Conservation (phyloP, 2,329 filamentous ascomycete species). For the Sporothrix euskadiensis region DNA sequence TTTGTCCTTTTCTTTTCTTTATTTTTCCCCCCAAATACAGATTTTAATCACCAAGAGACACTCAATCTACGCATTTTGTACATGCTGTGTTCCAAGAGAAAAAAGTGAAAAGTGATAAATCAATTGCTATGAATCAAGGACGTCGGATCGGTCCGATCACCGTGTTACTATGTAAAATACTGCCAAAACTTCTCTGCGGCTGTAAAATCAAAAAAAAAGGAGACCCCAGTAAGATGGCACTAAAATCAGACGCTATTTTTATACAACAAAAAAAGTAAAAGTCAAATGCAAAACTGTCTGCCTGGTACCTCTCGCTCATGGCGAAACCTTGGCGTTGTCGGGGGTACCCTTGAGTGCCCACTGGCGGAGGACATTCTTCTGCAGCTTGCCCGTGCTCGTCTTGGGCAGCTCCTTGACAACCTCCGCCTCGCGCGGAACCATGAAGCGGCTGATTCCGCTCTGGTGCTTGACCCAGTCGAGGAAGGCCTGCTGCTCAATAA, state of each 20-base stretch:
- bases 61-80: background rate
- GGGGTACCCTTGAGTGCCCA: slow-evolving; percentile 59
- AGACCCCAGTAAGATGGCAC: background rate
- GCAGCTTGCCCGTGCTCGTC: slow-evolving; percentile 93
- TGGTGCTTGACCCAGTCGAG: slow-evolving; percentile 84
- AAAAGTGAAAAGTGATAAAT: background rate
- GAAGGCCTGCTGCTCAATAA: slow-evolving; percentile 64
- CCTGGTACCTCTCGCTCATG: background rate
- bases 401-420: slow-evolving; percentile 88
- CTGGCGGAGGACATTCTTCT: slow-evolving; percentile 88
- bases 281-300: background rate
- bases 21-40: background rate
- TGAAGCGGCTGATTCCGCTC: slow-evolving; percentile 83
- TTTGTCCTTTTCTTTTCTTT: background rate
- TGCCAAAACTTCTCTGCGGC: background rate
- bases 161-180: background rate
- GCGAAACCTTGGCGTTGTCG: background rate
- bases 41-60: background rate
- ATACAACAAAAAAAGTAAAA: background rate
- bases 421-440: slow-evolving; percentile 74
- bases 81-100: background rate
- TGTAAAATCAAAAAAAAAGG: background rate
- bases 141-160: background rate
- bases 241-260: background rate
- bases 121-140: background rate